Percentiles rank a stretch among this genome's conserved stretches.
Evolutionary conservation across 1,284 basidiomycete species (phyloP).

Genomic region (Puccinia horiana): DNA sequence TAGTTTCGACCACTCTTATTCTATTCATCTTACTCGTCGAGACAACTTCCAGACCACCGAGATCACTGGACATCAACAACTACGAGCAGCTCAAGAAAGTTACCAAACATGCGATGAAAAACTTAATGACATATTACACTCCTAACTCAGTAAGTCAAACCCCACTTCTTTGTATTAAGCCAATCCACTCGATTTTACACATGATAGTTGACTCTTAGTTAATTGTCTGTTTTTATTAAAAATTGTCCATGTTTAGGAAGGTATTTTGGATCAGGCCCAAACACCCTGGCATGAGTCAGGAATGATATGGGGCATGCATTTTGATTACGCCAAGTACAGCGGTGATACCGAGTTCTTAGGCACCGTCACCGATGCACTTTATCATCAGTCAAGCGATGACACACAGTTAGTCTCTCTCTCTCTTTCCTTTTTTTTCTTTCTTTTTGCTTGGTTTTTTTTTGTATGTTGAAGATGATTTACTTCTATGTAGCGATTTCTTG

Average conservation of each 20-base stretch:
- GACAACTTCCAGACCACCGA: slow-evolving; percentile 19
- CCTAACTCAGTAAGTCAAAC: slow-evolving; percentile 8
- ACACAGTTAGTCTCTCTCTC: slow-evolving; percentile 17
- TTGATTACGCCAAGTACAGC: slow-evolving; percentile 42
- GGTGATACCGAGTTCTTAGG: slow-evolving; percentile 33
- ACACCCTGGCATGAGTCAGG: slow-evolving; percentile 49
- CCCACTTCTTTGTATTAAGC: background rate
- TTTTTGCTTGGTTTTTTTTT: background rate
- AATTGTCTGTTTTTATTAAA: too few relatives aligned
- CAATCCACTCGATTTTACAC: background rate
- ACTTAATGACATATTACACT: slow-evolving; percentile 30
- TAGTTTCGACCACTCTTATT: too few relatives aligned
- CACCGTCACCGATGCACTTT: slow-evolving; percentile 20
- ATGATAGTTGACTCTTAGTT: too few relatives aligned
- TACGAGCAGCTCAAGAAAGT: background rate
- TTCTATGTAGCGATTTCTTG: slow-evolving; percentile 32
- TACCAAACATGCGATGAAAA: slow-evolving; percentile 30
- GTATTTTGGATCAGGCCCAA: slow-evolving; percentile 11
- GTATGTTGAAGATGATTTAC: background rate
- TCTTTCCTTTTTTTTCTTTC: background rate
- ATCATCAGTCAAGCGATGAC: slow-evolving; percentile 17
- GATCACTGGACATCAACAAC: slow-evolving; percentile 22
- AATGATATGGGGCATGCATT: slow-evolving; percentile 34
- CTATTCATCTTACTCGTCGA: background rate
- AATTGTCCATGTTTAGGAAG: background rate